A percentile compares a stretch with the other conserved stretches of the same genome.
phyloP scores from a whole-genome alignment of 2,329 filamentous ascomycete species.

The Xylariaceae sp. region DNA sequence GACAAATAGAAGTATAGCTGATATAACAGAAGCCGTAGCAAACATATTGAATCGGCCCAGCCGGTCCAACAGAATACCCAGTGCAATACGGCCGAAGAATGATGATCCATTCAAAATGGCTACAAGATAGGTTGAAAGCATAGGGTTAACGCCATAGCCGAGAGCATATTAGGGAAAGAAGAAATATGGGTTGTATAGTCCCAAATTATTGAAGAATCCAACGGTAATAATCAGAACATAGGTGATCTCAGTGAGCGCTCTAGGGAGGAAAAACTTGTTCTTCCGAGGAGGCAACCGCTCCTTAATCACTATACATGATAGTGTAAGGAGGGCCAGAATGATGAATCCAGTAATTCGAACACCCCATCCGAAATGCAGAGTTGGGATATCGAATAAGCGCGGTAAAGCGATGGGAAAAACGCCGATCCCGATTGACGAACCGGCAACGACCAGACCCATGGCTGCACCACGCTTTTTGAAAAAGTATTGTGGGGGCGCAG shows the following conservation, averaged over 20 bases:
- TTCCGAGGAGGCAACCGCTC: slow-evolving; percentile 2
- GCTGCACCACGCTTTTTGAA: slow-evolving; percentile 22
- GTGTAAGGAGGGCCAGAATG: slow-evolving; percentile 31
- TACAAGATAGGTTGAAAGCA: not conserved
- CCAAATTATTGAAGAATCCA: not conserved
- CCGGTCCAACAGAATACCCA: not conserved
- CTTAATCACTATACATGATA: slow-evolving; percentile 13
- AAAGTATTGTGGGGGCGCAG: slow-evolving; percentile 2
- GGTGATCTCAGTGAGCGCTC: not conserved
- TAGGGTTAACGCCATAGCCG: not conserved
- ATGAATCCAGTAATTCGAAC: slow-evolving; percentile 38
- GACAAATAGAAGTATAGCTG: no score
- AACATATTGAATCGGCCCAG: no score
- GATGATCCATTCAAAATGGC: slow-evolving; percentile 1
- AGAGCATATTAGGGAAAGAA: slow-evolving; percentile 3
- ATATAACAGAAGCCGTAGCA: no score
- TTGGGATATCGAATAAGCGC: slow-evolving; percentile 28
- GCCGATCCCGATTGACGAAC: slow-evolving; percentile 35
- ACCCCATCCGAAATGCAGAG: slow-evolving; percentile 38
- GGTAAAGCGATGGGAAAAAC: slow-evolving; percentile 40
- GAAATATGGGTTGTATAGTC: not conserved
- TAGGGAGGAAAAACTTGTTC: slow-evolving; percentile 1
- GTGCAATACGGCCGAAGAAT: slow-evolving; percentile 1
- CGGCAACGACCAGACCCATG: slow-evolving; percentile 27
- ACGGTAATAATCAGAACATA: slow-evolving; percentile 1